Percentiles rank a stretch among this genome's conserved stretches.
Evolutionary conservation across 306 rosid genomes (phyloP).

Genomic region (Fragaria iinumae): DNA sequence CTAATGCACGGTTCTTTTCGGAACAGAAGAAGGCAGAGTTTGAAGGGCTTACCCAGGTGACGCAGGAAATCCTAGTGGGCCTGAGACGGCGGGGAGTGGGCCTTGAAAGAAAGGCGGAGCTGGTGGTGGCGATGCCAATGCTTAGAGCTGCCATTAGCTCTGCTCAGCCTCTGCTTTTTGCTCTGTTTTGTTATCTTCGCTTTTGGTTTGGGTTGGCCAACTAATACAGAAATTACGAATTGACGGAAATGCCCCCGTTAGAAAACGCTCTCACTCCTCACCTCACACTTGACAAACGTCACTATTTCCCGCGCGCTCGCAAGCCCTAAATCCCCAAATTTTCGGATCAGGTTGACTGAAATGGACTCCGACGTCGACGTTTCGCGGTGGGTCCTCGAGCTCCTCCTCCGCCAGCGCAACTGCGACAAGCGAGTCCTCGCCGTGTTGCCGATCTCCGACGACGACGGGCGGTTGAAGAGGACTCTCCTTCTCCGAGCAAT

Average conservation of each 20-base stretch:
- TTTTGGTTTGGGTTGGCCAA: background rate
- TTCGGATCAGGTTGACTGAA: background rate
- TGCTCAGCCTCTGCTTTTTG: conserved; percentile 23
- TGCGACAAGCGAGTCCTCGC: conserved; percentile 13
- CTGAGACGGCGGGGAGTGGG: conserved; percentile 18
- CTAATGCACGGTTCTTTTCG: background rate
- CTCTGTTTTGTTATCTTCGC: conserved; percentile 30
- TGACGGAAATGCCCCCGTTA: too few species aligned
- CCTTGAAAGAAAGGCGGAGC: conserved; percentile 18
- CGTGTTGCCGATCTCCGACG: conserved; percentile 21
- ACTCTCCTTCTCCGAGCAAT: conserved; percentile 62
- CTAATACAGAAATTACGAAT: too few species aligned
- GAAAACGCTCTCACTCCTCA: too few species aligned
- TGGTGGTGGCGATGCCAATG: conserved; percentile 51
- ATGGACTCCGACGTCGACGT: conserved; percentile 35
- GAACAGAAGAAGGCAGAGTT: background rate
- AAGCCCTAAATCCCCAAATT: background rate
- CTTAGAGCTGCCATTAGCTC: conserved; percentile 63
- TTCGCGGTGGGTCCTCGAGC: conserved; percentile 58
- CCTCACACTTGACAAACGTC: too few species aligned
- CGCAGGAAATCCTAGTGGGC: conserved; percentile 39
- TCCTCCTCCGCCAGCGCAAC: conserved; percentile 46
- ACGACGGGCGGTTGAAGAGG: conserved; percentile 52
- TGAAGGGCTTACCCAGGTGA: conserved; percentile 61
- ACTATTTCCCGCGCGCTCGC: background rate